Conservation (phyloP, 305 asterid genomes). For the Fraxinus baroniana region DNA sequence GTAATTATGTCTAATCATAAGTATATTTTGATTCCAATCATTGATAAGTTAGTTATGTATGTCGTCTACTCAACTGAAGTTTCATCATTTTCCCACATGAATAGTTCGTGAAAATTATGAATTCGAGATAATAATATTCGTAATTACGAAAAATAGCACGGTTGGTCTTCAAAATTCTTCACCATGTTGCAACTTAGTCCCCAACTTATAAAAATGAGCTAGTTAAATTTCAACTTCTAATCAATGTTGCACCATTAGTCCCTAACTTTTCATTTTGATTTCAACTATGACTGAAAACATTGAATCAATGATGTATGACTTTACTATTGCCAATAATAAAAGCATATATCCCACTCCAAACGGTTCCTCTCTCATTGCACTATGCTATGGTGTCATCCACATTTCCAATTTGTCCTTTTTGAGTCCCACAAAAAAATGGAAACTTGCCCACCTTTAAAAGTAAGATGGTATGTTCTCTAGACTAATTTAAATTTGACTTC, state of each 20-base stretch:
- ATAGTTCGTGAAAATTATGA: background rate
- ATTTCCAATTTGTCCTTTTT: background rate
- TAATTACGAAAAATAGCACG: background rate
- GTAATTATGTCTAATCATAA: background rate
- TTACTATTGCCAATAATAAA: background rate
- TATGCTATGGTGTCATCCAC: background rate
- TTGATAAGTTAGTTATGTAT: background rate
- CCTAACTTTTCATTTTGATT: background rate
- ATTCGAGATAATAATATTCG: background rate
- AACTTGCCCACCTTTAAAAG: background rate
- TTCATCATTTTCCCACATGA: background rate
- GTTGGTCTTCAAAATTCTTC: background rate
- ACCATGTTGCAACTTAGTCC: background rate
- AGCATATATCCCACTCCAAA: background rate
- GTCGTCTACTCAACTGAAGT: background rate
- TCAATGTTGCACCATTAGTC: background rate
- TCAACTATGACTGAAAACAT: background rate
- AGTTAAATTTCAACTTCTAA: background rate
- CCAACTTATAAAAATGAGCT: background rate
- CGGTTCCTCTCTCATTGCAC: background rate
- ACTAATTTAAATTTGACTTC: background rate
- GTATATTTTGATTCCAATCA: background rate
- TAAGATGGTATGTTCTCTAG: background rate
- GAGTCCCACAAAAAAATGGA: background rate
- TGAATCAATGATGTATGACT: background rate